A percentile compares a stretch with the other conserved stretches of the same genome.
phyloP scores from a whole-genome alignment of 441 rosid species.

The Adansonia grandidieri region DNA sequence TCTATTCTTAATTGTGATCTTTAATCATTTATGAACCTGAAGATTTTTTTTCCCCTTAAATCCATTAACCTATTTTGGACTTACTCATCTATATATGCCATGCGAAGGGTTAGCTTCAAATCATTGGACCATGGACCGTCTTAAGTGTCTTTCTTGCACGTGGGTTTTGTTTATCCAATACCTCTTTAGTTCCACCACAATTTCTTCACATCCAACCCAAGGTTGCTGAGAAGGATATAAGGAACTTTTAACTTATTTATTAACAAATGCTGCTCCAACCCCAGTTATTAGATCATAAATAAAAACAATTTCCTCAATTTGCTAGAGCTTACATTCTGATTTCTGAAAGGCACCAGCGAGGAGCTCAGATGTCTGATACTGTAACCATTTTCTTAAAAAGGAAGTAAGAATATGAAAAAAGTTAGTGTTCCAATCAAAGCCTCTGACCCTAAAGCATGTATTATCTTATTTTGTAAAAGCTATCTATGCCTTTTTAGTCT shows the following conservation, averaged over 20 bases:
- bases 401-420: background rate
- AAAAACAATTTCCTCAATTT: too few relatives aligned
- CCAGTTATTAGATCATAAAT: too few relatives aligned
- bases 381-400: background rate
- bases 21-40: conserved; percentile 4
- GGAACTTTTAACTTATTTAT: too few relatives aligned
- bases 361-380: background rate
- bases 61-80: background rate
- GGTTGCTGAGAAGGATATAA: background rate
- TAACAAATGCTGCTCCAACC: too few relatives aligned
- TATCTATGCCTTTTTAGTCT: background rate
- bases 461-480: background rate
- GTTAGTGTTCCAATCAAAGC: background rate
- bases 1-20: conserved; percentile 5
- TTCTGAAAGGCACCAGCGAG: too few relatives aligned
- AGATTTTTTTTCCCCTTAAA: background rate
- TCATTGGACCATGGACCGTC: conserved; percentile 8
- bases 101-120: conserved; percentile 15
- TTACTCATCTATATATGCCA: conserved; percentile 2
- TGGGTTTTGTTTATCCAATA: background rate
- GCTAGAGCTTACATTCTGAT: too few relatives aligned
- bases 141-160: conserved; percentile 1
- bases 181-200: background rate
- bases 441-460: background rate
- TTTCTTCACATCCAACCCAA: background rate